Conservation (phyloP, 805 yeast species). For the Saturnispora galanensis region DNA sequence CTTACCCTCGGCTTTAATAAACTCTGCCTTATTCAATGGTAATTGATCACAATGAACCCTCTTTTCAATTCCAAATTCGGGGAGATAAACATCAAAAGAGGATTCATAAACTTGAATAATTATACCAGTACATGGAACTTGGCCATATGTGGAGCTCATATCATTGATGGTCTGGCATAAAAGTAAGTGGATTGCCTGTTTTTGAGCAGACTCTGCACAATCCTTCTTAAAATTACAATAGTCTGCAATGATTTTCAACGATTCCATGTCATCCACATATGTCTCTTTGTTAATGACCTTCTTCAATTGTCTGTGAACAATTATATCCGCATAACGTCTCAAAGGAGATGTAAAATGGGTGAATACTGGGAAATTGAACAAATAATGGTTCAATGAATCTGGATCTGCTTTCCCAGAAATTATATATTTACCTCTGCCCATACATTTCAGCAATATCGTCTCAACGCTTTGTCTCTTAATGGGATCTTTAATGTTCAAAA, state of each 20-base stretch:
- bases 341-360: slow-evolving; percentile 93
- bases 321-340: slow-evolving; percentile 82
- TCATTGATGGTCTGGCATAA: slow-evolving; percentile 77
- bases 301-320: slow-evolving; percentile 88
- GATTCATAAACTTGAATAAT: slow-evolving; percentile 92
- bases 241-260: slow-evolving; percentile 74
- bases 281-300: slow-evolving; percentile 41
- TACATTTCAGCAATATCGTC: slow-evolving; percentile 66
- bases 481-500: slow-evolving; percentile 53
- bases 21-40: slow-evolving; percentile 88
- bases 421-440: slow-evolving; percentile 79
- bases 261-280: slow-evolving; percentile 46
- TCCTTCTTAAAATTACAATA: slow-evolving; percentile 94
- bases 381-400: slow-evolving; percentile 68
- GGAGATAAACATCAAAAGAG: slow-evolving; percentile 85
- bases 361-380: slow-evolving; percentile 73
- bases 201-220: slow-evolving; percentile 87
- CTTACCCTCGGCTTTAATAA: slow-evolving; percentile 54
- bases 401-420: slow-evolving; percentile 83
- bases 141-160: slow-evolving; percentile 65
- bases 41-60: slow-evolving; percentile 96
- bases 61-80: slow-evolving; percentile 91
- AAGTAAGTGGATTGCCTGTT: slow-evolving; percentile 82
- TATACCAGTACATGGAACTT: slow-evolving; percentile 72
- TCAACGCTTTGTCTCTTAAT: slow-evolving; percentile 65